Evolutionary conservation across 179 eudicot genomes (phyloP).

Genomic region (Sideroxylon spinosum): DNA sequence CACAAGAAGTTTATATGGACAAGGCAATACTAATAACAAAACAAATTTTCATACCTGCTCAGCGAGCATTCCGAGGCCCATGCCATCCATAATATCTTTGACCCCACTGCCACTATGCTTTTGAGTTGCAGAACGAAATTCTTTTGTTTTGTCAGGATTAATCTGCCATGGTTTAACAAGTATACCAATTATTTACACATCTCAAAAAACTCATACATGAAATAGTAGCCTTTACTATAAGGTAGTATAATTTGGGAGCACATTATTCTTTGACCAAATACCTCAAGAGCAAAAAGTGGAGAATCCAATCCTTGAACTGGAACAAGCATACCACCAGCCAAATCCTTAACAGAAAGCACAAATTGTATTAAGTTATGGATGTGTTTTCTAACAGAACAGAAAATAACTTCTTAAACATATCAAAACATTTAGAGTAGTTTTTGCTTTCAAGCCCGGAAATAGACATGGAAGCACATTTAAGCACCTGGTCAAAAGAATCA

Average conservation of each 20-base stretch:
- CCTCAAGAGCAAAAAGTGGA: slow-evolving; percentile 66
- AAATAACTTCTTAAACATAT: not conserved
- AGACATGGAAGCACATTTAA: slow-evolving; percentile 8
- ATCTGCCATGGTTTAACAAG: slow-evolving; percentile 36
- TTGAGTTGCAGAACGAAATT: slow-evolving; percentile 42
- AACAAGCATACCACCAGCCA: slow-evolving; percentile 63
- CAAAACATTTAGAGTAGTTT: not conserved
- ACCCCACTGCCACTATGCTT: slow-evolving; percentile 47
- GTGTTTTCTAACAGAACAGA: not conserved
- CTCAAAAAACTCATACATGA: not conserved
- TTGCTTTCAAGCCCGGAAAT: not conserved
- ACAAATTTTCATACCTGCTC: slow-evolving; percentile 44
- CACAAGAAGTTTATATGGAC: not conserved
- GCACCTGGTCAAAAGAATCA: slow-evolving; percentile 73
- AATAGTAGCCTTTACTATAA: not conserved
- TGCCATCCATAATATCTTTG: slow-evolving; percentile 65
- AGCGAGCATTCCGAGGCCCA: slow-evolving; percentile 70
- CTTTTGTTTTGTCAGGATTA: slow-evolving; percentile 64
- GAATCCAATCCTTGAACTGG: slow-evolving; percentile 67
- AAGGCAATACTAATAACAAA: not conserved
- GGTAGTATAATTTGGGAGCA: not conserved
- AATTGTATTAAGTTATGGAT: not conserved
- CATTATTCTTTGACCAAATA: slow-evolving; percentile 9
- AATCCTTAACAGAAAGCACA: slow-evolving; percentile 30
- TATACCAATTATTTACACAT: not conserved